These are phyloP conservation scores for Hygrophila difformis DNA, from an alignment of 257 asterid genomes.

Conservation along the genomic window DNA sequence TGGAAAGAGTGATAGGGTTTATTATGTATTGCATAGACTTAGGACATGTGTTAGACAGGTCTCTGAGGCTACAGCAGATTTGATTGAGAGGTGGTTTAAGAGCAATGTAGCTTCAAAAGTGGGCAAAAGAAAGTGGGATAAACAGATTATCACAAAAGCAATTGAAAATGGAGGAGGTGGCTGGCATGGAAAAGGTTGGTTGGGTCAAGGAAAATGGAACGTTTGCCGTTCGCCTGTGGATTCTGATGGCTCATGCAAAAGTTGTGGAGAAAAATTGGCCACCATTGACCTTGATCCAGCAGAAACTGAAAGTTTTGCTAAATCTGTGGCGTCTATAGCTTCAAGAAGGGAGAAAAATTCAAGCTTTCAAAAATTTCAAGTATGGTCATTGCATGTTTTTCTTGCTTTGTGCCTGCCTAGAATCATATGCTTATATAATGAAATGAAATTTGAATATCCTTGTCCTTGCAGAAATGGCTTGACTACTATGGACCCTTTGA, in stretches of 20 bases:
- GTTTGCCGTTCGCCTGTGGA: constrained; percentile 39
- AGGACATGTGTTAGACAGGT: constrained; percentile 70
- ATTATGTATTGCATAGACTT: constrained; percentile 63
- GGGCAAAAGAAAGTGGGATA: constrained; percentile 71
- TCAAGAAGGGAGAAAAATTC: constrained; percentile 50
- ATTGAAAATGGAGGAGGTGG: constrained; percentile 73
- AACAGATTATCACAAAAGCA: constrained; percentile 31
- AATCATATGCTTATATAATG: constrained; percentile 12
- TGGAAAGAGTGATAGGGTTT: constrained; percentile 59
- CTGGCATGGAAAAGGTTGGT: constrained; percentile 91
- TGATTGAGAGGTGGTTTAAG: constrained; percentile 69
- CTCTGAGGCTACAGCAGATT: constrained; percentile 49
- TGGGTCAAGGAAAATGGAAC: constrained; percentile 75
- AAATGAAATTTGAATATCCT: constrained; percentile 14
- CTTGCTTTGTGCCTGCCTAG: constrained; percentile 7
- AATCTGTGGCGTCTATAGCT: constrained; percentile 72
- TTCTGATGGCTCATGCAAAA: constrained; percentile 59
- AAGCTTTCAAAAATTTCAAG: constrained; percentile 79
- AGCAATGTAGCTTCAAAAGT: constrained; percentile 58
- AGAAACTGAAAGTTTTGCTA: constrained; percentile 69
- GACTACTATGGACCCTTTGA: constrained; percentile 83
- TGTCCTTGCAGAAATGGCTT: constrained; percentile 70
- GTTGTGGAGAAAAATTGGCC: constrained; percentile 56
- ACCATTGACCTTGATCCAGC: constrained; percentile 74
- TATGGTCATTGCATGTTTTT: constrained; percentile 20